phyloP scores from a whole-genome alignment of 805 yeast species.

The Kuraishia hungarica region DNA sequence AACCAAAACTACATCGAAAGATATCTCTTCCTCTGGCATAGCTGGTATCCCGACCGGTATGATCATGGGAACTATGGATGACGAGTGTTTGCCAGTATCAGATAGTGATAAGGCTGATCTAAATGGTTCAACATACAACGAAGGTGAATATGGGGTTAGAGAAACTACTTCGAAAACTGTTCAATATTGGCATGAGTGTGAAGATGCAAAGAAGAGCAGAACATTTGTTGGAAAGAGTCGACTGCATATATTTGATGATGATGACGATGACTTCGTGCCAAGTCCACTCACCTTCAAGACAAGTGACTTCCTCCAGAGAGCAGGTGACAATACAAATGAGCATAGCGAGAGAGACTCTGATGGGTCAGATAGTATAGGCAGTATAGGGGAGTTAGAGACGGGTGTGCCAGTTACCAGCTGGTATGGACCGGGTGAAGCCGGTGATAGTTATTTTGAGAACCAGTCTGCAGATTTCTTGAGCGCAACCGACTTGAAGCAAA shows the following conservation, averaged over 20 bases:
- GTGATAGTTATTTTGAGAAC: not conserved
- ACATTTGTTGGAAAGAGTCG: not conserved
- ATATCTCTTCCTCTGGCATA: not conserved
- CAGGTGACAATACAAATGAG: not conserved
- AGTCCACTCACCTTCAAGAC: not conserved
- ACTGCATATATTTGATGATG: not conserved
- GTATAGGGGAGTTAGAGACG: not conserved
- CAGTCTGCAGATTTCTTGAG: not conserved
- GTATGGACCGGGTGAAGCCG: not conserved
- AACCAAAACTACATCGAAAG: not conserved
- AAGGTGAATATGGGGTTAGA: not conserved
- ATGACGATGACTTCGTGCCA: not conserved
- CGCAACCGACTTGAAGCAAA: no score
- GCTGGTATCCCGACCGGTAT: not conserved
- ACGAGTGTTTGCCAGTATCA: not conserved
- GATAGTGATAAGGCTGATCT: not conserved
- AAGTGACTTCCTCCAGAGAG: not conserved
- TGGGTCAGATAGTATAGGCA: not conserved
- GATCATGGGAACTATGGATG: slow-evolving; percentile 3
- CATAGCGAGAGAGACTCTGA: not conserved
- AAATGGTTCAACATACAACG: not conserved
- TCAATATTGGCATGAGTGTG: not conserved
- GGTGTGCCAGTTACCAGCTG: not conserved
- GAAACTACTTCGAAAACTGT: not conserved
- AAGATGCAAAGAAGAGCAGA: not conserved